Conservation (phyloP, 1,284 basidiomycete genomes). For the Gomphus bonarii region DNA sequence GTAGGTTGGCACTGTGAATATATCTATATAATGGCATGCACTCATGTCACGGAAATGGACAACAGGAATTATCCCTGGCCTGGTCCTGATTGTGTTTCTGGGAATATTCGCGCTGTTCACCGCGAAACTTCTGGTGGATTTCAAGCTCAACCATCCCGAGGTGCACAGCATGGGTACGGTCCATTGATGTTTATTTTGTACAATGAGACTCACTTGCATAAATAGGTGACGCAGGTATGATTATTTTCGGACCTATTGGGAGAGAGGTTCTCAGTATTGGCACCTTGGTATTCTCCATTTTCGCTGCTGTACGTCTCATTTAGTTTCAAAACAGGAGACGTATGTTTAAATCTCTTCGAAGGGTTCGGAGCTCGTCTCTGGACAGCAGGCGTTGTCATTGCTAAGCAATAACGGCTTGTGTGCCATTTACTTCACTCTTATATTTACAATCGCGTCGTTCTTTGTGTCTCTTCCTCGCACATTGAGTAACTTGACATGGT, state of each 20-base stretch:
- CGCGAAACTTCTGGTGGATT: conserved; percentile 42
- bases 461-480: conserved; percentile 39
- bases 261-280: conserved; percentile 36
- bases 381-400: conserved; percentile 38
- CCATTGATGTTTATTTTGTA: not conserved
- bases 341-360: conserved; percentile 15
- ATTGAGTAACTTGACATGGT: conserved; percentile 33
- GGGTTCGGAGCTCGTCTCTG: conserved; percentile 39
- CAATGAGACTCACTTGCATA: not conserved
- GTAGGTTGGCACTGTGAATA: conserved; percentile 27
- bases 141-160: conserved; percentile 45
- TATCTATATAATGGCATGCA: not conserved
- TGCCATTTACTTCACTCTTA: conserved; percentile 31
- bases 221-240: conserved; percentile 44
- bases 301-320: conserved; percentile 27
- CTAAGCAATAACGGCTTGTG: conserved; percentile 40
- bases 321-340: not conserved
- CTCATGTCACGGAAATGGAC: not conserved
- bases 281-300: conserved; percentile 43
- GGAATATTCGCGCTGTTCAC: conserved; percentile 43
- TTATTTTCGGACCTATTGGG: conserved; percentile 39
- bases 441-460: conserved; percentile 35
- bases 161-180: conserved; percentile 41
- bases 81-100: conserved; percentile 45
- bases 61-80: conserved; percentile 39